Percentiles rank a stretch among this genome's conserved stretches.
Conservation (phyloP, 2,329 filamentous ascomycete genomes). For the Xylaria sp. region DNA sequence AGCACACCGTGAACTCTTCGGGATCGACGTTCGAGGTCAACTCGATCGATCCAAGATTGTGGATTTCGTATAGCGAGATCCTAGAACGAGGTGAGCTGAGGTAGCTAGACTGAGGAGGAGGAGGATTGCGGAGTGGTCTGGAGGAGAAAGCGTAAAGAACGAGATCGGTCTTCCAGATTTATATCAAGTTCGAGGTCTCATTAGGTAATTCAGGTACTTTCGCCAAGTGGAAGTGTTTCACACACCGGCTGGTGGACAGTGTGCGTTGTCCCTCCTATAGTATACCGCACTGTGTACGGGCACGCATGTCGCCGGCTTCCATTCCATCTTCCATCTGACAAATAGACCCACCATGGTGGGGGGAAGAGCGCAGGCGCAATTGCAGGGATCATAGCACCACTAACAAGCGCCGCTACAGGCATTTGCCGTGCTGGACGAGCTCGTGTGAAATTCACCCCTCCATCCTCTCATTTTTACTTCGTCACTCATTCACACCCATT, state of each 20-base stretch:
- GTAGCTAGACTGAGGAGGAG: not conserved
- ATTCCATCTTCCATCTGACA: not conserved
- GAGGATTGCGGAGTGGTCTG: not conserved
- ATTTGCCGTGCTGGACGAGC: too few species aligned
- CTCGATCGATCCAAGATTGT: slow-evolving; percentile 6
- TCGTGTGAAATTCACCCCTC: not conserved
- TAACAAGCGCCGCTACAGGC: too few species aligned
- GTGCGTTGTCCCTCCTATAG: too few species aligned
- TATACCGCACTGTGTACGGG: too few species aligned
- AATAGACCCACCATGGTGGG: not conserved
- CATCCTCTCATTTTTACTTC: not conserved
- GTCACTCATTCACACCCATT: slow-evolving; percentile 1
- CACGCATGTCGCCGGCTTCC: too few species aligned
- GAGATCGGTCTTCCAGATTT: not conserved
- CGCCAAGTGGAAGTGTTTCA: too few species aligned
- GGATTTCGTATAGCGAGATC: not conserved
- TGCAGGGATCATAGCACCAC: slow-evolving; percentile 1
- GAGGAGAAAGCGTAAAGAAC: not conserved
- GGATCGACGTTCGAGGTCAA: not conserved
- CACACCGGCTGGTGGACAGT: too few species aligned
- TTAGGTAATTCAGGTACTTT: not conserved
- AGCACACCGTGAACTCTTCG: too few species aligned
- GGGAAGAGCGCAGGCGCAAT: too few species aligned
- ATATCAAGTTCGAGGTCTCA: not conserved
- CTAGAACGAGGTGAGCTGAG: not conserved